Evolutionary conservation across 2,329 filamentous ascomycete species (phyloP), one percentile per base, ranked within the genome.

Genomic region (Aspergillus eucalypticola): DNA sequence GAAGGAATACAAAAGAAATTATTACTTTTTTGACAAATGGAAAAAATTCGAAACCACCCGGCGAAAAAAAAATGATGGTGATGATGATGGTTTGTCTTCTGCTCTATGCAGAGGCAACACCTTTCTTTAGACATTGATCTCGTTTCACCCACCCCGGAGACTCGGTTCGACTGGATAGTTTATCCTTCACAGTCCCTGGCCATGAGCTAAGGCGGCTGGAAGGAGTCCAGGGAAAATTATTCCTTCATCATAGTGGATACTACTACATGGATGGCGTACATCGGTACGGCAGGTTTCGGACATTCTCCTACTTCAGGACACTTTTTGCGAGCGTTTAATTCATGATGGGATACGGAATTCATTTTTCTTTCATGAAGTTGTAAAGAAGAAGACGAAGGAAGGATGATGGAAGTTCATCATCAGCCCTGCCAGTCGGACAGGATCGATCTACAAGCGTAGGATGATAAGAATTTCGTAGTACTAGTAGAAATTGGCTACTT

Each of bases 1-100:
- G 66, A 69, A 69, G 66, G 64, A 68, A 69, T 67, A 67, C 60
- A 66, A 69, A 69, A 69, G 59, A 64, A 63, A 63, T 64, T 60
- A 55, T 55, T 55, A 55, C 53, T 59, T 64, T 58, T 54, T 62
- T 56, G 53, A 64, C 58, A 61, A 62, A 62, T 61, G 48, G 27
- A 61, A 60, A 61, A 61, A 61, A 59, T 58, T 60, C 41, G 44
- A 56, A 58, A 54, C 19, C 46, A 60, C 11, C 42, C 51, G 59
- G 57, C 56, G 51, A 61, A 56, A 58, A 29, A 29, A 29, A 10
- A 11, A 38, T 39, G 44, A 62, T 56, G 51, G 49, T 44, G 51
- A 42, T 58, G 55, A 52, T 35, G 32, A 35, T 35, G 11, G 32
- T 15, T 55, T 54, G 54, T 32, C 17, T 27, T 19, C 15, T 46